Conservation (phyloP, 768 basidiomycete species). For the Psilocybe subaeruginosa region DNA sequence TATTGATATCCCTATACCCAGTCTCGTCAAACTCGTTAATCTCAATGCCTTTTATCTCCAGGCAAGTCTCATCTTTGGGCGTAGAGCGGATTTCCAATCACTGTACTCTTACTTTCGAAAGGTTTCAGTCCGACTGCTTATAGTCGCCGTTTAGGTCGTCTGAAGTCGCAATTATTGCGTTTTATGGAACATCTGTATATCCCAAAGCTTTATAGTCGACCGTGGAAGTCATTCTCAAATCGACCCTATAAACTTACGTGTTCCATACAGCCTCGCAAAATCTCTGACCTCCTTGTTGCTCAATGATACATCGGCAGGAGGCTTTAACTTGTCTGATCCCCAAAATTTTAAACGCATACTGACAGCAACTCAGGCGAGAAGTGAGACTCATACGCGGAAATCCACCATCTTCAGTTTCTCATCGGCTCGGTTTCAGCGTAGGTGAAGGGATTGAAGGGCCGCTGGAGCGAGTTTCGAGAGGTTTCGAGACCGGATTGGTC, state of each 20-base stretch:
- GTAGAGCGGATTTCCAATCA: neutral
- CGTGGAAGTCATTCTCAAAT: too few species aligned
- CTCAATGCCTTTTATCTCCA: neutral
- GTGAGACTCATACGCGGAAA: neutral
- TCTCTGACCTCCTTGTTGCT: too few species aligned
- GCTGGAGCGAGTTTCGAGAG: neutral
- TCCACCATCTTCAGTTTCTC: neutral
- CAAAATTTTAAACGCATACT: neutral
- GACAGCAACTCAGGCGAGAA: neutral
- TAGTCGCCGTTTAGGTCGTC: neutral
- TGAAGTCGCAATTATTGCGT: constrained; percentile 26
- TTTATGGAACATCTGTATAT: constrained; percentile 6
- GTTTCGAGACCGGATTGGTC: neutral
- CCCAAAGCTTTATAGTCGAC: constrained; percentile 8
- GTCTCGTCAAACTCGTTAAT: neutral
- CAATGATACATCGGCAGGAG: too few species aligned
- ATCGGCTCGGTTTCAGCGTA: neutral
- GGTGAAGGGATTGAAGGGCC: neutral
- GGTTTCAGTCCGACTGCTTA: neutral
- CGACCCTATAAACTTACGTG: too few species aligned
- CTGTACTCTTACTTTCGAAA: neutral
- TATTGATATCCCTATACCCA: constrained; percentile 1
- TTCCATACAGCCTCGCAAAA: too few species aligned
- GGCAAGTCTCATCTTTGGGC: constrained; percentile 5
- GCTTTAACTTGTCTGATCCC: neutral